Evolutionary conservation across 2,329 filamentous ascomycete genomes (phyloP), one percentile per base, ranked within the genome.

Genomic region (Paecilomyces dactylethromorphus): DNA sequence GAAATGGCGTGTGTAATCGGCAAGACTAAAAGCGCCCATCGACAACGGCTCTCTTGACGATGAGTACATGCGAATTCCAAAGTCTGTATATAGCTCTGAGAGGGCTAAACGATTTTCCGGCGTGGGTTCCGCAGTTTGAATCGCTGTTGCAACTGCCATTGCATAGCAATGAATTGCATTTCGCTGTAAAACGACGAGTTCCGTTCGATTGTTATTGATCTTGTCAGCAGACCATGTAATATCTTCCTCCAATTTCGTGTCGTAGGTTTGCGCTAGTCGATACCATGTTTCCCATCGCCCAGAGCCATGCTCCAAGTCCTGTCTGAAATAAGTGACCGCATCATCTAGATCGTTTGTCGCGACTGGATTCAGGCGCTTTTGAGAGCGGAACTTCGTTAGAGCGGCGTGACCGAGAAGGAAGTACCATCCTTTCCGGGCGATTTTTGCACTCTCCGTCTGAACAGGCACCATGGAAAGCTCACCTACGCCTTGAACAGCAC

Each of bases 281-380:
- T 93, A 94, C 92, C 92, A 96, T 0, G 90, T 89, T 71, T 96
- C 90, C 92, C 92, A 96, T 58, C 87, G 86, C 49, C 91, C 87
- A 1, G 86, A 84, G 1, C 88, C 91, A 70, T 91, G 91, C 65
- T 96, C 91, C 1, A 96, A 75, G 69, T 96, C 91, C 63, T 92
- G 85, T 39, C 89, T 82, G 66, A 96, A 84, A 69, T 91, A 94
- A 0, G 86, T 88, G 53, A 90, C 86, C 2, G 90, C 91, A 56
- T 91, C 88, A 56, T 92, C 88, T 55, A 96, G 79, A 68, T 96
- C 92, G 65, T 93, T 90, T 0, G 89, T 93, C 13, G 91, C 88
- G 3, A 88, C 88, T 0, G 89, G 88, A 2, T 85, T 90, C 66
- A 91, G 83, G 21, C 91, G 85, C 67, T 93, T 90, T 81, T 92